Percentiles rank a stretch among this genome's conserved stretches.
Evolutionary conservation across 257 asterid species (phyloP).

Genomic region (Datura wrightii): DNA sequence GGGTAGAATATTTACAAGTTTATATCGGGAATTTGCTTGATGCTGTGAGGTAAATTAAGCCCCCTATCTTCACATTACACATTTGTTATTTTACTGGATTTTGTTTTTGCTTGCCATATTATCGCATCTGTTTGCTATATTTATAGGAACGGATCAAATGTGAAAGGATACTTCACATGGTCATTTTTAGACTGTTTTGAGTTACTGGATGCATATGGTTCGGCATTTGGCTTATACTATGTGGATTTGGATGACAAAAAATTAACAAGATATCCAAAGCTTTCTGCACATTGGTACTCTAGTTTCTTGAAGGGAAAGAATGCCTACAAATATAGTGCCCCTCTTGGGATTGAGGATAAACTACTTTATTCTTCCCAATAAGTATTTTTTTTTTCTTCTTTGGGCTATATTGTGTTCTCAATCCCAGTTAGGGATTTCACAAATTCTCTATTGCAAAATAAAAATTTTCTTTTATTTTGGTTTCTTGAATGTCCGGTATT

Average conservation of each 20-base stretch:
- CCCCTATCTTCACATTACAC: neutral
- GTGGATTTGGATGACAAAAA: constrained; percentile 67
- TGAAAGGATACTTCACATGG: constrained; percentile 67
- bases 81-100: neutral
- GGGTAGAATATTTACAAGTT: constrained; percentile 37
- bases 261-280: constrained; percentile 49
- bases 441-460: neutral
- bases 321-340: constrained; percentile 11
- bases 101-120: too few species aligned
- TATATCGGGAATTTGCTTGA: constrained; percentile 44
- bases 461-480: neutral
- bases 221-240: constrained; percentile 55
- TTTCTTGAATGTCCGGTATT: too few species aligned
- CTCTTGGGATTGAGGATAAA: neutral
- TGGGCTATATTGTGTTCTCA: neutral
- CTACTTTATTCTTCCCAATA: neutral
- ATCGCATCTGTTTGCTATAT: neutral
- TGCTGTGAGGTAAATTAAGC: constrained; percentile 39
- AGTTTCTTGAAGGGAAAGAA: constrained; percentile 51
- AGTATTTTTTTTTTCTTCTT: neutral
- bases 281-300: constrained; percentile 60
- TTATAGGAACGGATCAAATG: constrained; percentile 62
- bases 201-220: constrained; percentile 45
- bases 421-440: neutral
- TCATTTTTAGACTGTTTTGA: constrained; percentile 67